Evolutionary conservation across 106 monocot genomes (phyloP), one percentile per base, ranked within the genome.

Genomic region (Dioscorea dumetorum): DNA sequence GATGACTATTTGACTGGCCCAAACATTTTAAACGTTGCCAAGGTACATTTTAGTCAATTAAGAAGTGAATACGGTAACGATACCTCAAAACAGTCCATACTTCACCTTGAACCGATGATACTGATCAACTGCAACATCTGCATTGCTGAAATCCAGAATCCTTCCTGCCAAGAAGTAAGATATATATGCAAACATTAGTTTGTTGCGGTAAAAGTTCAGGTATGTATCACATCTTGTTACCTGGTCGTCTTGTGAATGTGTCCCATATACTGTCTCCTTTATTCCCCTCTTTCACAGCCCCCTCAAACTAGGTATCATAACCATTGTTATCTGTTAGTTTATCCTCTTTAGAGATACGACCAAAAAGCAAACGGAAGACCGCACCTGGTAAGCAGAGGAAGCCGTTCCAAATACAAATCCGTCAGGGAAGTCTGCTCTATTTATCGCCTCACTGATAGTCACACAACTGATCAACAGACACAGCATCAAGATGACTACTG

Each of bases 141-240:
- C 90, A 81, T 91, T 91, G 78, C 90, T 91, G 60, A 91, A 83
- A 71, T 91, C 90, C 48, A 91, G 48, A 49, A 90, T 78, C 77
- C 74, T 67, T 16, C 90, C 90, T 90, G 80, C 59, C 22, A 12
- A 13, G 10, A 4, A 22, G 5, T 4, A 22, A 60, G 20, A 64
- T 24, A 18, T 35, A 9, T 19, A 13, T 8, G 15, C 51, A 20
- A 3, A 22, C 9, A 16, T 16, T 28, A 1, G 3, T 28, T 28
- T 18, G 48, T 54, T 50, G 12, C 48, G 4, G 41, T 33, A 66
- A 18, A 19, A 57, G 0, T 6, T 8, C 1, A 57, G 22, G 21
- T 61, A 23, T 61, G 22, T 14, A 61, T 23, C 1, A 24, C 24
- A 14, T 61, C 24, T 13, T 17, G 17, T 31, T 57, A 83, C 84